Conservation (phyloP, 345 rosid genomes). For the Lepidium aucheri region DNA sequence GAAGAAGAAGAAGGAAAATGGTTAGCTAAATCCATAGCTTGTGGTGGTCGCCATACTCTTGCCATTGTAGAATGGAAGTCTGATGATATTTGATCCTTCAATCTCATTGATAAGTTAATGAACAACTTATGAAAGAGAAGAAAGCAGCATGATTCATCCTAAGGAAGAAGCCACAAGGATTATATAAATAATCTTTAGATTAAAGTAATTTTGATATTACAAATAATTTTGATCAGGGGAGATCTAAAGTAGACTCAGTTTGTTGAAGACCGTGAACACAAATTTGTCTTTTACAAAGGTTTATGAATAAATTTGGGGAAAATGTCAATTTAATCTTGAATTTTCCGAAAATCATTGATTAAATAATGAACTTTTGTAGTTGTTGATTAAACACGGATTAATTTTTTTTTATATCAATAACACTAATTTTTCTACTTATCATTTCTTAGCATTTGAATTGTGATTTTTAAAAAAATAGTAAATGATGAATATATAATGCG, state of each 20-base stretch:
- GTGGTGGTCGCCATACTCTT: conserved; percentile 92
- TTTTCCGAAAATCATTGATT: too few species aligned
- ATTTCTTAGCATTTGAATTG: too few species aligned
- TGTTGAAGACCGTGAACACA: neutral
- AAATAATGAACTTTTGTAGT: too few species aligned
- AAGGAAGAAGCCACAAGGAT: neutral
- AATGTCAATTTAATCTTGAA: too few species aligned
- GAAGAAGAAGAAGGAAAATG: conserved; percentile 49
- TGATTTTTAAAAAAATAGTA: too few species aligned
- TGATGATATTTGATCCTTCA: conserved; percentile 5
- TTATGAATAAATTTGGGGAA: neutral
- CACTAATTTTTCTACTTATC: too few species aligned
- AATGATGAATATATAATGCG: too few species aligned
- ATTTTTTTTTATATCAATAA: too few species aligned
- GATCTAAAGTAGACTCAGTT: neutral
- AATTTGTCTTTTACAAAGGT: neutral
- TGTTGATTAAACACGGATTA: too few species aligned
- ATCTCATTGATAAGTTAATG: neutral
- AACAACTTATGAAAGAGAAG: conserved; percentile 6
- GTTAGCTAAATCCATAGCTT: conserved; percentile 70
- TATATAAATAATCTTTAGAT: neutral
- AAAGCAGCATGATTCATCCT: neutral
- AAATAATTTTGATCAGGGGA: neutral
- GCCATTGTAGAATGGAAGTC: conserved; percentile 70
- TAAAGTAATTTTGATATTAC: neutral